Base-by-base conservation (phyloP, 2,329 filamentous ascomycete species). In the Trichoderma endophyticum region DNA sequence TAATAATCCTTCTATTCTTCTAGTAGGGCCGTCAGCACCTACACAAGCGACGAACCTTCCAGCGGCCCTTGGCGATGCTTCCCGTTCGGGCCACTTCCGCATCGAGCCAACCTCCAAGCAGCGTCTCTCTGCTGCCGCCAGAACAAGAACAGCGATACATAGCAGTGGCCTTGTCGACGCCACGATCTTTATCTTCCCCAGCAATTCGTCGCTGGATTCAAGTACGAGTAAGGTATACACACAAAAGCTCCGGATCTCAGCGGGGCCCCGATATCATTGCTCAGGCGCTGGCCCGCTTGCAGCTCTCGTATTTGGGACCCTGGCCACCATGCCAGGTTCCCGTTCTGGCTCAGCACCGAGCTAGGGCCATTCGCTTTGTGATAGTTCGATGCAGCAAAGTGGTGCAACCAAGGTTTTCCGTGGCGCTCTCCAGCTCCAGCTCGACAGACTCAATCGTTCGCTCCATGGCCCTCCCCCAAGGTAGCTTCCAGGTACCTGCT, bases 271-370 rank as follows among this genome's bases (percentile, higher is more conserved):
- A 54, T 56, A 34, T 71, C 69, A 71, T 61, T 43, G 39, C 39
- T 43, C 39, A 43, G 39, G 39, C 48, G 36, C 62, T 71, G 57
- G 21, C 57, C 54, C 67, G 67, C 39, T 71, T 71, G 70, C 70
- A 39, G 63, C 70, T 54, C 70, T 71, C 62, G 70, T 66, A 71
- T 71, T 66, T 36, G 26, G 60, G 60, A 54, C 51, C 61, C 62
- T 66, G 30, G 65, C 34, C 65, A 36, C 24, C 51, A 34, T 68
- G 56, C 36, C 60, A 39, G n/a, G 28, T 54, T 63, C 43, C 59
- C 57, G 30, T 63, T 62, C 51, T 24, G 70, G 62, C 39, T 15
- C 64, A 30, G 43, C 26, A 43, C 36, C 14, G 56, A 34, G n/a
- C 56, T 39, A 69, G 56, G 59, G 15, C 54, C 66, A 69, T n/a